Conservation (phyloP, 129 eudicot genomes). For the Helianthus tuberosus region DNA sequence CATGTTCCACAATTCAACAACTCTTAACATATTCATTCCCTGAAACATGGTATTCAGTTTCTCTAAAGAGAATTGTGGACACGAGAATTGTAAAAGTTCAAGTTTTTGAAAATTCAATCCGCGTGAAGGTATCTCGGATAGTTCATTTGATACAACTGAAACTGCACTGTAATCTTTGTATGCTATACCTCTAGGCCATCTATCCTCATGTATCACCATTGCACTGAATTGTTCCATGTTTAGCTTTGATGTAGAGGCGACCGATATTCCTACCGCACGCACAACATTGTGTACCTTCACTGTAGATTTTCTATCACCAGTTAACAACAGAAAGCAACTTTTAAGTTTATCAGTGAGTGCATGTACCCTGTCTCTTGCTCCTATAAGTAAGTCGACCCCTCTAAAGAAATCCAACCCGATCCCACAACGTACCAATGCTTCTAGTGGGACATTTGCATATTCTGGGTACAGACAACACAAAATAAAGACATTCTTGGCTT, state of each 20-base stretch:
- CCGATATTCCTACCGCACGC: constrained; percentile 41
- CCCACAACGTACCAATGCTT: constrained; percentile 40
- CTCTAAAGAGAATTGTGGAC: constrained; percentile 32
- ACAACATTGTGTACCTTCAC: constrained; percentile 49
- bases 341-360: constrained; percentile 32
- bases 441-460: constrained; percentile 44
- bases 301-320: constrained; percentile 34
- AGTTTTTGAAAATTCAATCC: constrained; percentile 25
- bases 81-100: constrained; percentile 38
- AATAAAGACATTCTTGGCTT: constrained; percentile 37
- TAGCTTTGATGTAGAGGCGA: constrained; percentile 31
- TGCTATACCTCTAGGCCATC: constrained; percentile 32
- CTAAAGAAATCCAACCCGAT: constrained; percentile 32
- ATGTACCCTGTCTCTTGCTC: constrained; percentile 36
- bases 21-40: constrained; percentile 27
- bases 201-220: constrained; percentile 38
- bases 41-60: constrained; percentile 28
- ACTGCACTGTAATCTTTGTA: constrained; percentile 25
- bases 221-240: constrained; percentile 20
- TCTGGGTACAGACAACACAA: constrained; percentile 44
- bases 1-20: constrained; percentile 40
- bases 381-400: constrained; percentile 14
- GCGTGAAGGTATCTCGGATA: constrained; percentile 40
- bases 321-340: constrained; percentile 29
- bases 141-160: constrained; percentile 37